Conservation (phyloP, 345 rosid species). For the Linum tenue region DNA sequence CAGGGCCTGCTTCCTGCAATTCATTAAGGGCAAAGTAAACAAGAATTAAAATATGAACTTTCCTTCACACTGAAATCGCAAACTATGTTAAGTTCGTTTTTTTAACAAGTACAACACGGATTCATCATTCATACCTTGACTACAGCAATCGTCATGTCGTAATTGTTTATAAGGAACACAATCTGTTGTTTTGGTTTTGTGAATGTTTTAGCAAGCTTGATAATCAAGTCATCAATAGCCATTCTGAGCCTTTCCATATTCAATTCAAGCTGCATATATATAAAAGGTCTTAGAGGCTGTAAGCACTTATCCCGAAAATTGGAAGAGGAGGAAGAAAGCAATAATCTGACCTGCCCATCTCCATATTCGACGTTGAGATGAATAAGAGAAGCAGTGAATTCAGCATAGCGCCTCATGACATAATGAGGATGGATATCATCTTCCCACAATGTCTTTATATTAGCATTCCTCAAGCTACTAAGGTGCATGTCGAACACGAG, state of each 20-base stretch:
- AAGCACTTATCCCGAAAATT: conserved; percentile 5
- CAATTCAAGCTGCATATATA: conserved; percentile 72
- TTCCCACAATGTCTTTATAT: conserved; percentile 82
- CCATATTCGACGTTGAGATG: conserved; percentile 92
- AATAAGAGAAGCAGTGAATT: conserved; percentile 92
- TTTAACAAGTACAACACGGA: conserved; percentile 1
- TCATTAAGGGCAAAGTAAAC: conserved; percentile 8
- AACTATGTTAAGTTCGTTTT: not conserved
- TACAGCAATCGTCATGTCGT: conserved; percentile 90
- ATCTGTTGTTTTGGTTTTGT: conserved; percentile 62
- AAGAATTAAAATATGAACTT: not conserved
- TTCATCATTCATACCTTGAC: conserved; percentile 52
- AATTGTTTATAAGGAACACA: conserved; percentile 90
- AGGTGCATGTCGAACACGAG: conserved; percentile 90
- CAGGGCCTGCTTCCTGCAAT: conserved; percentile 84
- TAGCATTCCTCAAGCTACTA: conserved; percentile 85
- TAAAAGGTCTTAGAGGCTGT: not conserved
- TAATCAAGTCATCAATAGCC: conserved; percentile 80
- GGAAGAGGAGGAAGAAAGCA: not conserved
- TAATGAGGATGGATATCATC: conserved; percentile 98
- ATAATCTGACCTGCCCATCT: conserved; percentile 75
- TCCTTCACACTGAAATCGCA: not conserved
- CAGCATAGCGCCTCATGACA: conserved; percentile 99
- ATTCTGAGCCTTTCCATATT: conserved; percentile 89
- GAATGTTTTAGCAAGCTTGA: conserved; percentile 75